Conservation (phyloP, 495 filamentous ascomycete genomes). For the Massariosphaeria phaeospora region DNA sequence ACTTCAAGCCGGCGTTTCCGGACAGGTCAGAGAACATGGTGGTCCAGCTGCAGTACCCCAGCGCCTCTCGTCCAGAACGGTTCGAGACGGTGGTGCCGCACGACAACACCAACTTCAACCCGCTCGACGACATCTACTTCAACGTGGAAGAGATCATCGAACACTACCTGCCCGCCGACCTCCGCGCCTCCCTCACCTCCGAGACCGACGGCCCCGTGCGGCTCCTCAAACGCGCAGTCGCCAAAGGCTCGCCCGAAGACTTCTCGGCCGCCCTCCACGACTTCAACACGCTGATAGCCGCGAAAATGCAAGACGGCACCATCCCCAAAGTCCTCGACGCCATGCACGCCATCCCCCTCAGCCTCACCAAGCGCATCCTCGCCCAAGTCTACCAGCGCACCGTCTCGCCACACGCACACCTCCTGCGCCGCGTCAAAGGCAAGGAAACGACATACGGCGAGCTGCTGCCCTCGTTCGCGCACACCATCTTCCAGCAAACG, state of each 20-base stretch:
- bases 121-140: slow-evolving; percentile 75
- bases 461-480: slow-evolving; percentile 76
- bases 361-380: slow-evolving; percentile 74
- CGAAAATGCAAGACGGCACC: slow-evolving; percentile 49
- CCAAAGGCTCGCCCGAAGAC: slow-evolving; percentile 57
- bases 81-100: slow-evolving; percentile 73
- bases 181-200: slow-evolving; percentile 62
- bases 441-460: slow-evolving; percentile 93
- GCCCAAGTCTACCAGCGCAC: slow-evolving; percentile 86
- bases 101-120: slow-evolving; percentile 74
- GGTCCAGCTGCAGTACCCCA: slow-evolving; percentile 42
- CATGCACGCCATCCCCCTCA: slow-evolving; percentile 59
- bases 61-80: slow-evolving; percentile 30
- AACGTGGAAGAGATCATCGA: slow-evolving; percentile 68
- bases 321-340: slow-evolving; percentile 64
- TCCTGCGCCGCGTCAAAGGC: slow-evolving; percentile 74
- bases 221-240: slow-evolving; percentile 62
- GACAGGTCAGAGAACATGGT: slow-evolving; percentile 10
- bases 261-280: slow-evolving; percentile 65
- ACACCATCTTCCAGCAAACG: slow-evolving; percentile 72
- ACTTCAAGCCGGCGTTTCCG: slow-evolving; percentile 27
- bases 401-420: slow-evolving; percentile 80
- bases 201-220: slow-evolving; percentile 68
- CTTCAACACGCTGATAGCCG: slow-evolving; percentile 58
- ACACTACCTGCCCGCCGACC: slow-evolving; percentile 65